phyloP scores from a whole-genome alignment of 1,139 yeast species.

The Scheffersomyces cryptocercus region DNA sequence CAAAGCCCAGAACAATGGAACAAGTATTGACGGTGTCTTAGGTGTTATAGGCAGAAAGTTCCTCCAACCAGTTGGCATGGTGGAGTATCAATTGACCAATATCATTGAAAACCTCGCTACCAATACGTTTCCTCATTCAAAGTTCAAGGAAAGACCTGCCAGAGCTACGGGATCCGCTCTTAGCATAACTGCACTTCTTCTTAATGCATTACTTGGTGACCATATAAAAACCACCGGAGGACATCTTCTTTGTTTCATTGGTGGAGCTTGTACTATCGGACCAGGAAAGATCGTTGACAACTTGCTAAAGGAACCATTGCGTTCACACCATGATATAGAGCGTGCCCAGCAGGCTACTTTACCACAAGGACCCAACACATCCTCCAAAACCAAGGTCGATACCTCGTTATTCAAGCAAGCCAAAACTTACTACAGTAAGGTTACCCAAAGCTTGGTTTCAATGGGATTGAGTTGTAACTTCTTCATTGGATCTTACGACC shows the following conservation, averaged over 20 bases:
- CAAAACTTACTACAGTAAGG: conserved; percentile 43
- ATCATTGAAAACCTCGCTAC: conserved; percentile 54
- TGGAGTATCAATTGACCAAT: conserved; percentile 56
- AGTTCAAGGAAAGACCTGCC: conserved; percentile 48
- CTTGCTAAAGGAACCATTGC: conserved; percentile 51
- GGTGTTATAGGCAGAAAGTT: conserved; percentile 37
- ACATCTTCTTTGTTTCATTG: conserved; percentile 58
- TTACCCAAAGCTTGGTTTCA: conserved; percentile 38
- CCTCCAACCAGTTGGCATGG: conserved; percentile 49
- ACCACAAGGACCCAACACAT: conserved; percentile 26
- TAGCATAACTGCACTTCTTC: conserved; percentile 55
- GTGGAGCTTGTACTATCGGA: conserved; percentile 61
- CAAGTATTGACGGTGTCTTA: conserved; percentile 17
- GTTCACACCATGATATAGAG: conserved; percentile 60
- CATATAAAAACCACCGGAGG: conserved; percentile 51
- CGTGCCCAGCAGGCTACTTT: conserved; percentile 40
- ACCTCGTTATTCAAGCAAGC: conserved; percentile 36
- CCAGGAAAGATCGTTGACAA: conserved; percentile 55
- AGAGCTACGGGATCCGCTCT: conserved; percentile 71
- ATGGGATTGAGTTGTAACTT: conserved; percentile 57
- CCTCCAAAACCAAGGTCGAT: conserved; percentile 33
- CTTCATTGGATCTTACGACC: conserved; percentile 67
- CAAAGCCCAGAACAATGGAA: conserved; percentile 5
- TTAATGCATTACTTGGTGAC: conserved; percentile 43
- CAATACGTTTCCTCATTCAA: conserved; percentile 54